Evolutionary conservation across 352 stramenopile species (phyloP).

Genomic region (Phytophthora boehmeriae): DNA sequence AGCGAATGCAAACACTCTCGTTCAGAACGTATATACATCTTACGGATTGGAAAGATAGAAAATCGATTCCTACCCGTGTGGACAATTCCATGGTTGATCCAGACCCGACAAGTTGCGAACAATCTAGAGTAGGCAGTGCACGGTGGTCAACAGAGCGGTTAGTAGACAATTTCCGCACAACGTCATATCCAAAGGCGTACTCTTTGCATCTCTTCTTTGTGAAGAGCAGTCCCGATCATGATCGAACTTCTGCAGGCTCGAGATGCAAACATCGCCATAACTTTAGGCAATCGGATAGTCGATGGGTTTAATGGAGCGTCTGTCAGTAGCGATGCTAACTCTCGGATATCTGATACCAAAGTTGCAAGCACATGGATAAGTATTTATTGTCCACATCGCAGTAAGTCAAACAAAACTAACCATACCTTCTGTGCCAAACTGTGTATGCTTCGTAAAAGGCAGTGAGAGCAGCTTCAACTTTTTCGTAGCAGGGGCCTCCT

Average conservation of each 20-base stretch:
- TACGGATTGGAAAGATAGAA: background rate
- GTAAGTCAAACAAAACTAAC: background rate
- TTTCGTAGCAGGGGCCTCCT: conserved; percentile 48
- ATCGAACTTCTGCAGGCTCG: conserved; percentile 94
- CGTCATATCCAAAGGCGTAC: conserved; percentile 39
- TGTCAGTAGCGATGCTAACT: conserved; percentile 85
- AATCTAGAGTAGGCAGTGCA: conserved; percentile 40
- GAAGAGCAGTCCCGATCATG: conserved; percentile 97
- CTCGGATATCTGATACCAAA: conserved; percentile 75
- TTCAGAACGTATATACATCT: background rate
- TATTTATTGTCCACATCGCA: background rate
- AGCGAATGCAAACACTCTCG: conserved; percentile 1
- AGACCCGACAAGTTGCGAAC: conserved; percentile 90
- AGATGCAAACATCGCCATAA: conserved; percentile 96
- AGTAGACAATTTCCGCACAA: background rate
- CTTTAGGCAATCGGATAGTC: conserved; percentile 91
- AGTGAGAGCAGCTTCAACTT: conserved; percentile 80
- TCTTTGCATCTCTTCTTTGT: conserved; percentile 92
- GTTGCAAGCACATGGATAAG: conserved; percentile 4
- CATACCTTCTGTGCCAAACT: conserved; percentile 83
- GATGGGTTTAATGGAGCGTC: conserved; percentile 59
- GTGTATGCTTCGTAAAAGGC: conserved; percentile 88
- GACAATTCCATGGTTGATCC: conserved; percentile 97
- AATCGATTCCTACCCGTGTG: conserved; percentile 68
- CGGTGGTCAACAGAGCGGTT: background rate